Conservation (phyloP, 1,139 yeast species). For the Pichia sp. region DNA sequence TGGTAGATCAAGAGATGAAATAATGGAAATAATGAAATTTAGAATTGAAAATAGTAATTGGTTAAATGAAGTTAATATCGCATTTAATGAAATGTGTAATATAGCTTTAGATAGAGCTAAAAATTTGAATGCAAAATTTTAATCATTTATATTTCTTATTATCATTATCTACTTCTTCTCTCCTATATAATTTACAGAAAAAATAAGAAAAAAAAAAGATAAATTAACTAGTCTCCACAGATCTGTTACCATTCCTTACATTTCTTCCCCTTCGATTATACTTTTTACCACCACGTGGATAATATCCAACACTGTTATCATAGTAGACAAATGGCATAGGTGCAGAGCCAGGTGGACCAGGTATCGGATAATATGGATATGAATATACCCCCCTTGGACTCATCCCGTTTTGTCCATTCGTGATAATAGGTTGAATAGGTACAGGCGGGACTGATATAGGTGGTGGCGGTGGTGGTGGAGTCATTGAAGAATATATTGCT, state of each 20-base stretch:
- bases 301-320: conserved; percentile 2
- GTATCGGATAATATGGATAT: conserved; percentile 9
- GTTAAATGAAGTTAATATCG: conserved; percentile 50
- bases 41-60: conserved; percentile 54
- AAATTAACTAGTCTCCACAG: background rate
- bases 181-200: background rate
- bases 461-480: background rate
- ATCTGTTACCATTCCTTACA: conserved; percentile 1
- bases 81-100: conserved; percentile 83
- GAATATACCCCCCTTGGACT: conserved; percentile 7
- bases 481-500: background rate
- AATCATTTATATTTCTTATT: conserved; percentile 1
- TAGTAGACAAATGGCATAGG: conserved; percentile 8
- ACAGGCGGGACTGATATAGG: too few species aligned
- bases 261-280: background rate
- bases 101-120: conserved; percentile 71
- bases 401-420: background rate
- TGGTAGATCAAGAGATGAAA: conserved; percentile 60
- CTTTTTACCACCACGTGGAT: background rate
- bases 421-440: conserved; percentile 2
- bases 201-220: background rate
- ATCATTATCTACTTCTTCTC: too few species aligned
- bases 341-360: background rate
- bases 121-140: conserved; percentile 36
- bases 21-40: conserved; percentile 57